Evolutionary conservation across 2,329 filamentous ascomycete genomes (phyloP), one percentile per base, ranked within the genome.

Genomic region (Shiraia sp.): DNA sequence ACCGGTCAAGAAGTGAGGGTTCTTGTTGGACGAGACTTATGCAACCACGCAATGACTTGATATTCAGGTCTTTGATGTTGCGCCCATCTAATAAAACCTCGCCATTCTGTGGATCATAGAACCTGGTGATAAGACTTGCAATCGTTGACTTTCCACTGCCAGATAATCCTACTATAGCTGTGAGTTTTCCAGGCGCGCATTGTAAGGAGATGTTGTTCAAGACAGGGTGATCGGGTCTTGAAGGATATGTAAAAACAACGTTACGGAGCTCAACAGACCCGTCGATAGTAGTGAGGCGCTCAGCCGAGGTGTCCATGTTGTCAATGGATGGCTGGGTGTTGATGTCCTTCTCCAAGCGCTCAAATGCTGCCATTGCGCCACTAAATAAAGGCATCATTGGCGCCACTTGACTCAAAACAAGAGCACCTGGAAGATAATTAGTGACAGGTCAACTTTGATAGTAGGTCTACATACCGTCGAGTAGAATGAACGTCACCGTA

Each of bases 301-400:
- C 47, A 6, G 61, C 62, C n/a, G 51, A 47, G 3, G 56, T 51
- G 12, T 60, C 59, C 9, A 65, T 70, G 29, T 63, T 65, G 44
- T 73, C 66, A 23, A 74, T 73, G 10, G 56, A 47, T 22, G 71
- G 67, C 12, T 57, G 37, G 4, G 73, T 72, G 10, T 82, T 74
- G 34, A 87, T 83, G 31, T 84, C 82, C 24, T 75, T 70, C 10
- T 73, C 73, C 5, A 88, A 67, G 35, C 82, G 81, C 41, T 77
- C 67, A 51, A 79, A 87, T 1, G 83, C 72, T n/a, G 72, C 72
- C 9, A 74, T 66, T 2, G 75, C 77, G 10, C 71, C 69, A 7
- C 71, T 70, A 40, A 80, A 79, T 2, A 78, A 52, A 26, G 77
- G 78, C n/a, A 77, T 50, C 53, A 75, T 72, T 6, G 74, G 74